Percentiles rank a stretch among this genome's conserved stretches.
Conservation (phyloP, 2,329 filamentous ascomycete species). For the Hypoxylon sp. region DNA sequence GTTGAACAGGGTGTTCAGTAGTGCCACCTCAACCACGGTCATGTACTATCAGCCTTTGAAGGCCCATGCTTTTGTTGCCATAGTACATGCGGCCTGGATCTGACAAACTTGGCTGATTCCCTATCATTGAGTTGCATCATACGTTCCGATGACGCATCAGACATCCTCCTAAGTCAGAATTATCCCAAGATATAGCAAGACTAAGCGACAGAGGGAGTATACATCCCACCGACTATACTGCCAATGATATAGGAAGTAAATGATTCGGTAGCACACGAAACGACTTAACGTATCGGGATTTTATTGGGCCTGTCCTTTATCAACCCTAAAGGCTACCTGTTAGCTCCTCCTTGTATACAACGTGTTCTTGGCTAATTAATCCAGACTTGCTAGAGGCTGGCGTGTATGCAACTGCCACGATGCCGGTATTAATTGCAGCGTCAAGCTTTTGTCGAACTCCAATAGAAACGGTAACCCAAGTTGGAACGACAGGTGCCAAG, state of each 20-base stretch:
- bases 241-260: slow-evolving; percentile 13
- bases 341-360: slow-evolving; percentile 28
- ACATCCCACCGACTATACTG: slow-evolving; percentile 12
- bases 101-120: slow-evolving; percentile 10
- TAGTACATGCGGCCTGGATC: slow-evolving; percentile 7
- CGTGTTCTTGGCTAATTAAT: slow-evolving; percentile 44
- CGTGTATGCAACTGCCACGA: slow-evolving; percentile 44
- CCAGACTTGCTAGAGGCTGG: slow-evolving; percentile 31
- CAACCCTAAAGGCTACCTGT: slow-evolving; percentile 22
- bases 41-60: slow-evolving; percentile 18
- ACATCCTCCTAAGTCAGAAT: slow-evolving; percentile 5
- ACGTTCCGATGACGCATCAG: slow-evolving; percentile 16
- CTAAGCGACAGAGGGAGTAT: slow-evolving; percentile 13
- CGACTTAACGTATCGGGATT: slow-evolving; percentile 24
- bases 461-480: slow-evolving; percentile 35
- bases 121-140: slow-evolving; percentile 5
- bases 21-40: slow-evolving; percentile 13
- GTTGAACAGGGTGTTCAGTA: slow-evolving; percentile 26
- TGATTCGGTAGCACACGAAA: slow-evolving; percentile 29
- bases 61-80: not conserved
- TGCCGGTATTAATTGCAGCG: slow-evolving; percentile 44
- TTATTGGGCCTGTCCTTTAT: slow-evolving; percentile 28
- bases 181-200: slow-evolving; percentile 10
- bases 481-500: slow-evolving; percentile 41
- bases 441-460: slow-evolving; percentile 43